Evolutionary conservation across 148 eudicot genomes (phyloP).

Genomic region (Spergularia bocconei): DNA sequence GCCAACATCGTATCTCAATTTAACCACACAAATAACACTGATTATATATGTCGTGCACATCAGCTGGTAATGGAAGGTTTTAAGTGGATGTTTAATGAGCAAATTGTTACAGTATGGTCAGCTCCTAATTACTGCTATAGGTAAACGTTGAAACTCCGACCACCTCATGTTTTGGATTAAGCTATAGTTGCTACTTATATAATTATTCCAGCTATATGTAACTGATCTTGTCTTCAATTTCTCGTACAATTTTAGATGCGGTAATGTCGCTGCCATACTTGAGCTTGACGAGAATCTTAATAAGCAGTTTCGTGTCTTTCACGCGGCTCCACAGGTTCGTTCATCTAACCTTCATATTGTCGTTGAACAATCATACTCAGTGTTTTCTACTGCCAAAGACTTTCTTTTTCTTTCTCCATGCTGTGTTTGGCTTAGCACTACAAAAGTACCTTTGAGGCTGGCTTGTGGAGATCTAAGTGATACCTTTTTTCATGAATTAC

Average conservation of each 20-base stretch:
- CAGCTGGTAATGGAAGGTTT: conserved; percentile 96
- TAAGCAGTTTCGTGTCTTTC: conserved; percentile 75
- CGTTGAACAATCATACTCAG: neutral
- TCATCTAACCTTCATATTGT: conserved; percentile 1
- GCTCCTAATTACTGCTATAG: conserved; percentile 96
- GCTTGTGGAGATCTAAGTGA: neutral
- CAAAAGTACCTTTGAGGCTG: neutral
- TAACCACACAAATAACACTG: conserved; percentile 75
- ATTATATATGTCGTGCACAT: conserved; percentile 92
- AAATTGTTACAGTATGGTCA: conserved; percentile 97
- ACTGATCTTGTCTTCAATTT: conserved; percentile 4
- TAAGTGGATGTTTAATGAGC: conserved; percentile 88
- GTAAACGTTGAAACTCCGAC: conserved; percentile 27
- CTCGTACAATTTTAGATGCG: conserved; percentile 58
- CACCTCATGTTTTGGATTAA: neutral
- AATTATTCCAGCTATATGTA: neutral
- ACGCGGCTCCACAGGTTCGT: conserved; percentile 95
- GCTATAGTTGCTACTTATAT: too few species aligned
- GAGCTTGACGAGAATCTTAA: conserved; percentile 89
- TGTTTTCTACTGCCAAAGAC: conserved; percentile 5
- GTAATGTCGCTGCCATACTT: conserved; percentile 97
- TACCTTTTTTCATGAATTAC: neutral
- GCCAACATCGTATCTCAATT: conserved; percentile 63
- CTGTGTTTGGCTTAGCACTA: neutral
- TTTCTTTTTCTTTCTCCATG: neutral